A percentile compares a stretch with the other conserved stretches of the same genome.
phyloP scores from a whole-genome alignment of 2,329 filamentous ascomycete genomes.

The Phyllosticta capitalensis region DNA sequence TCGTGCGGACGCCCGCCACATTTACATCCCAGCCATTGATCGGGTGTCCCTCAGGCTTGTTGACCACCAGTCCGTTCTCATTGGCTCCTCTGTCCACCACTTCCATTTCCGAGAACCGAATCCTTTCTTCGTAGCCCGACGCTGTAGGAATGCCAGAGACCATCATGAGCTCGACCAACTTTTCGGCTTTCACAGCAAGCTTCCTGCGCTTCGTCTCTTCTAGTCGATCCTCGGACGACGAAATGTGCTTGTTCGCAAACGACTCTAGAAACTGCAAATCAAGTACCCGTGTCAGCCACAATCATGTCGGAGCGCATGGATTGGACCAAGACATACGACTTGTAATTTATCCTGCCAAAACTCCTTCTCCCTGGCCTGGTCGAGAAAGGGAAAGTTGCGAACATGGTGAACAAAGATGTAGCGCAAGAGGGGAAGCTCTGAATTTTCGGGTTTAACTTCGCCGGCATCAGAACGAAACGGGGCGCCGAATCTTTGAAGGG shows the following conservation, averaged over 20 bases:
- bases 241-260: conserved; percentile 94
- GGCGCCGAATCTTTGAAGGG: conserved; percentile 86
- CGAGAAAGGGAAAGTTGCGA: conserved; percentile 93
- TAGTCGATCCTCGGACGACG: conserved; percentile 87
- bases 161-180: conserved; percentile 98
- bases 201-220: conserved; percentile 95
- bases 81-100: conserved; percentile 90
- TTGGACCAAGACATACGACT: conserved; percentile 51
- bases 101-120: conserved; percentile 93
- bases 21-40: conserved; percentile 98
- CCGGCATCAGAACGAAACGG: conserved; percentile 89
- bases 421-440: conserved; percentile 82
- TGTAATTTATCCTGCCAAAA: conserved; percentile 99
- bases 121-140: conserved; percentile 94
- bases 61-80: conserved; percentile 77
- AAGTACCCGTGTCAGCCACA: neutral
- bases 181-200: conserved; percentile 83
- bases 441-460: conserved; percentile 87
- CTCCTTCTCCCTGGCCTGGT: conserved; percentile 95
- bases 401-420: conserved; percentile 98
- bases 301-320: conserved; percentile 3
- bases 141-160: conserved; percentile 93
- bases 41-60: conserved; percentile 79
- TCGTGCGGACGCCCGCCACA: conserved; percentile 77
- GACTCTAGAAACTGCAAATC: conserved; percentile 75